Evolutionary conservation across 2,329 filamentous ascomycete species (phyloP), one percentile per base, ranked within the genome.

Genomic region (Macrophomina tecta): DNA sequence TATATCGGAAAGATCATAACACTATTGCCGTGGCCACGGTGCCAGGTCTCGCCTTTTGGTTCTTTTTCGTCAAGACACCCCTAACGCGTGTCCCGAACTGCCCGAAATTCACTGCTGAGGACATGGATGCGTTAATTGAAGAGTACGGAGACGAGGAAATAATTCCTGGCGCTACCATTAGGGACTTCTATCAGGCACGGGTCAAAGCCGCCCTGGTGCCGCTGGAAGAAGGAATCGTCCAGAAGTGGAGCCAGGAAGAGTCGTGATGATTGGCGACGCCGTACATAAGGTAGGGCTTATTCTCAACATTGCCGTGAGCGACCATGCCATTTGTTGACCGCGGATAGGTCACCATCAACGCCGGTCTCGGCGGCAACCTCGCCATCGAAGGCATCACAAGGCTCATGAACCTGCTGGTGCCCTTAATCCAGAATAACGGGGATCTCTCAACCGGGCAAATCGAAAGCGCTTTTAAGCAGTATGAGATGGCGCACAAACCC

Each of bases 181-280:
- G 70, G 0, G 74, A 81, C 8, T 45, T 82, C 1, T 80, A 75
- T 73, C 64, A 75, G 48, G 64, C 64, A 6, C 63, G 73, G 42
- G 67, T 38, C 12, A 69, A 64, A 5, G 56, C 40, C 3, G 9
- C 23, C 7, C 23, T 61, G 40, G 69, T 61, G 5, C 23, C 56
- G 6, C 12, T 61, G 40, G 56, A 61, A 14, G 28, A 61, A n/a
- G 56, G 56, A 1, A 34, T 61, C 23, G 23, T 61, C 23, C 28
- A 34, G 40, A 48, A 32, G 14, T 61, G 56, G 56, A 45, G 42
- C 40, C 40, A 61, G 56, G 56, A 4, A 40, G 40, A 12, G 42
- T 36, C 7, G 56, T 61, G 7, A 11, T 61, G 23, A 9, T 61
- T 12, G 56, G 56, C 5, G 56, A 61, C 16, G 14, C 40, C 11